phyloP scores from a whole-genome alignment of 331 rosid genomes.

The Erythrophleum ivorense region DNA sequence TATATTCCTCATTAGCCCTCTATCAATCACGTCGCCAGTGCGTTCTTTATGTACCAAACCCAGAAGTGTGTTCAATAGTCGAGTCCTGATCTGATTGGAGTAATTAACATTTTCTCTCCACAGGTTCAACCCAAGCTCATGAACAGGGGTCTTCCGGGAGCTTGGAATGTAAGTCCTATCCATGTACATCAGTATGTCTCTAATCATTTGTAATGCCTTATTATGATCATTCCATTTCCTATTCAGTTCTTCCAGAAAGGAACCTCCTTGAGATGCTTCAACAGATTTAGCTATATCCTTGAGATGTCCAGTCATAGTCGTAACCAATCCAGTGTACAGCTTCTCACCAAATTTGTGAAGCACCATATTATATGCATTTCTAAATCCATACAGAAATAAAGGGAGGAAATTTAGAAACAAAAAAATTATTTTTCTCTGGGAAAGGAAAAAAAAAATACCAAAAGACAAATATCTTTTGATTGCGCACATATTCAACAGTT shows the following conservation, averaged over 20 bases:
- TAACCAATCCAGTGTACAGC: conserved; percentile 76
- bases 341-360: conserved; percentile 88
- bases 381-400: conserved; percentile 44
- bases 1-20: conserved; percentile 79
- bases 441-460: background rate
- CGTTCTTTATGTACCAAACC: conserved; percentile 73
- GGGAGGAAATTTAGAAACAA: conserved; percentile 24
- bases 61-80: conserved; percentile 67
- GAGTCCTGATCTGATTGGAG: conserved; percentile 66
- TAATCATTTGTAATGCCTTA: conserved; percentile 82
- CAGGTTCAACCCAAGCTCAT: conserved; percentile 80
- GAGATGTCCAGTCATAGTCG: conserved; percentile 76
- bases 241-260: conserved; percentile 84
- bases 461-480: conserved; percentile 5
- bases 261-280: conserved; percentile 80
- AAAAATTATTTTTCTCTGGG: background rate
- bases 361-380: conserved; percentile 95
- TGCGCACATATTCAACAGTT: conserved; percentile 17
- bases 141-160: conserved; percentile 71
- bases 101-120: conserved; percentile 85
- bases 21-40: conserved; percentile 77
- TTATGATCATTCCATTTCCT: conserved; percentile 85
- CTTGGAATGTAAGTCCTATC: conserved; percentile 82
- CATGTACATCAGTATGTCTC: conserved; percentile 94
- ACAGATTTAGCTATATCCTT: conserved; percentile 69